Conservation (phyloP, 2,329 filamentous ascomycete genomes). For the Ophidiomyces ophidiicola region DNA sequence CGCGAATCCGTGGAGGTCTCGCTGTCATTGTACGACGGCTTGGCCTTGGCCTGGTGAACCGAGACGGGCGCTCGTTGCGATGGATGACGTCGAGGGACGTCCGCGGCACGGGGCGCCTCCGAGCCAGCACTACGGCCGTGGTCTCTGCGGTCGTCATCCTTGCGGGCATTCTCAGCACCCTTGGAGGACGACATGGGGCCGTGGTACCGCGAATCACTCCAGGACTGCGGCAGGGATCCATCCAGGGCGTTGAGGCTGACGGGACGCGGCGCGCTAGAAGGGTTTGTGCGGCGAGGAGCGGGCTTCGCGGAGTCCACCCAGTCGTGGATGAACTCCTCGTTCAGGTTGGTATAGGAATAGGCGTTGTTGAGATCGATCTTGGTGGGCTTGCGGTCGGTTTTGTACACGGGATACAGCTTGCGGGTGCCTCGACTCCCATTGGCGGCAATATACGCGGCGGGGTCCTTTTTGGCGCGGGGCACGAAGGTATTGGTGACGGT, state of each 20-base stretch:
- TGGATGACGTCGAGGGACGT: constrained; percentile 25
- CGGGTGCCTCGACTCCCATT: constrained; percentile 13
- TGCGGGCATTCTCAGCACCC: constrained; percentile 25
- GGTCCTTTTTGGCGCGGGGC: constrained; percentile 3
- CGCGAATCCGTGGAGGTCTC: constrained; percentile 33
- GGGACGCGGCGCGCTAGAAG: constrained; percentile 24
- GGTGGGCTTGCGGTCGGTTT: constrained; percentile 17
- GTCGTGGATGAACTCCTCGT: constrained; percentile 37
- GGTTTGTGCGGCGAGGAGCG: constrained; percentile 20
- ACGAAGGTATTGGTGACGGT: constrained; percentile 15
- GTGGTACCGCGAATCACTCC: constrained; percentile 22
- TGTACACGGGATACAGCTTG: constrained; percentile 12
- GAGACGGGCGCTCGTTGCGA: constrained; percentile 35
- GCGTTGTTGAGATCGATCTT: constrained; percentile 33
- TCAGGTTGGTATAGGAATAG: constrained; percentile 38
- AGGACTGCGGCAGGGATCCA: constrained; percentile 20
- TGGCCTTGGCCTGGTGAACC: constrained; percentile 39
- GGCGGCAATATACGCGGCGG: not conserved
- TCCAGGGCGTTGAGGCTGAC: constrained; percentile 32
- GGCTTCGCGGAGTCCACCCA: constrained; percentile 26
- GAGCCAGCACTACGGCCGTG: constrained; percentile 16
- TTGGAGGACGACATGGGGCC: constrained; percentile 30
- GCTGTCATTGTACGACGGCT: constrained; percentile 35
- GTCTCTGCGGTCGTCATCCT: constrained; percentile 13
- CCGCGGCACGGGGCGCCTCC: constrained; percentile 26